Conservation (phyloP, 225 moss, liverwort and hornwort species). For the Polytrichum formosum region DNA sequence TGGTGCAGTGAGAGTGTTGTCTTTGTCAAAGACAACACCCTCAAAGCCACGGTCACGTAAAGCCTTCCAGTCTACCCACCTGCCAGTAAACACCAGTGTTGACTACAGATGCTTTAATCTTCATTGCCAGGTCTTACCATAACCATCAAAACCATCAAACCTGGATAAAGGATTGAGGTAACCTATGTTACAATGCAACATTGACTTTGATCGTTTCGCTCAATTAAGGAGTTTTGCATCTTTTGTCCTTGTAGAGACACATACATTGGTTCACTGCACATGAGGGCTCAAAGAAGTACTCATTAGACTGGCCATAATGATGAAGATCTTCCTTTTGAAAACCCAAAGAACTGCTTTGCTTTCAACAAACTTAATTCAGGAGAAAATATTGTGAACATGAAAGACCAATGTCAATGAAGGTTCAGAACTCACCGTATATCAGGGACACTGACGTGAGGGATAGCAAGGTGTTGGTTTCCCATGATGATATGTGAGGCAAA, state of each 20-base stretch:
- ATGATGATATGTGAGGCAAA: conserved; percentile 72
- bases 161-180: too few relatives aligned
- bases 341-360: too few relatives aligned
- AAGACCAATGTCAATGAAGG: neutral
- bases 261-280: too few relatives aligned
- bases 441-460: conserved; percentile 91
- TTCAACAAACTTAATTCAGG: too few relatives aligned
- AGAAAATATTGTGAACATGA: too few relatives aligned
- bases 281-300: too few relatives aligned
- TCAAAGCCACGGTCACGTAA: conserved; percentile 71
- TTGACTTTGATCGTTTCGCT: neutral
- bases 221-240: neutral
- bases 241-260: too few relatives aligned
- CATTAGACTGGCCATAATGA: too few relatives aligned
- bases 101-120: neutral
- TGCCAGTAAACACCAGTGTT: conserved; percentile 8
- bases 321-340: too few relatives aligned
- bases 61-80: conserved; percentile 91
- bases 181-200: neutral
- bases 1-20: conserved; percentile 94
- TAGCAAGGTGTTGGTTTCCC: conserved; percentile 71
- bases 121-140: too few relatives aligned
- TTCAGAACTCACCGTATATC: conserved; percentile 62
- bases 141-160: too few relatives aligned
- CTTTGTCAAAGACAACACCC: conserved; percentile 94